phyloP scores from a whole-genome alignment of 495 filamentous ascomycete species.

The Lophium mytilinum region DNA sequence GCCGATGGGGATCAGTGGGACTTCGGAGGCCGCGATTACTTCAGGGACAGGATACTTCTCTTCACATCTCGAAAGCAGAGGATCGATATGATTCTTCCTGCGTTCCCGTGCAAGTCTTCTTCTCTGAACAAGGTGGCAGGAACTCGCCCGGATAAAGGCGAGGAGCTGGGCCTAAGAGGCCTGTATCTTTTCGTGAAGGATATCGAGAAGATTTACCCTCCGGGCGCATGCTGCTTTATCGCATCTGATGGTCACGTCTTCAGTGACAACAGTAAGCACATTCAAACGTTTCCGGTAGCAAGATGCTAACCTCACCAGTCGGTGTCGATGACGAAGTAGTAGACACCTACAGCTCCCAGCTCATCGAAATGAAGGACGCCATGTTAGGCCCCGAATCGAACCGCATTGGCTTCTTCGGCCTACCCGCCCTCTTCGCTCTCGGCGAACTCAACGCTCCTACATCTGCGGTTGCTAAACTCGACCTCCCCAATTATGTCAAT shows the following conservation, averaged over 20 bases:
- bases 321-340: slow-evolving; percentile 36
- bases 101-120: slow-evolving; percentile 44
- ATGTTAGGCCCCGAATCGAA: background rate
- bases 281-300: slow-evolving; percentile 31
- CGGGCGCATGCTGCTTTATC: slow-evolving; percentile 40
- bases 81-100: slow-evolving; percentile 36
- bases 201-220: slow-evolving; percentile 38
- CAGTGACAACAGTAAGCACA: slow-evolving; percentile 37
- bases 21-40: background rate
- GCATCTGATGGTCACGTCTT: slow-evolving; percentile 43
- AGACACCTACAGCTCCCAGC: slow-evolving; percentile 11
- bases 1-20: background rate
- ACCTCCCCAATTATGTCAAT: background rate
- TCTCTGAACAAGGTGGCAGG: slow-evolving; percentile 41
- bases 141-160: slow-evolving; percentile 38
- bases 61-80: slow-evolving; percentile 4
- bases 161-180: slow-evolving; percentile 38
- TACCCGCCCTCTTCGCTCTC: too few species aligned
- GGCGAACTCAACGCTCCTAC: too few species aligned
- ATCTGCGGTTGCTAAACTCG: background rate
- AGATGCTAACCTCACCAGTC: slow-evolving; percentile 36
- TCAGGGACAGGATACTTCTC: background rate
- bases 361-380: slow-evolving; percentile 1
- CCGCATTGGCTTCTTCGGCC: too few species aligned
- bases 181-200: slow-evolving; percentile 37